Evolutionary conservation across 306 rosid species (phyloP), one percentile per base, ranked within the genome.

Genomic region (Dryas octopetala): DNA sequence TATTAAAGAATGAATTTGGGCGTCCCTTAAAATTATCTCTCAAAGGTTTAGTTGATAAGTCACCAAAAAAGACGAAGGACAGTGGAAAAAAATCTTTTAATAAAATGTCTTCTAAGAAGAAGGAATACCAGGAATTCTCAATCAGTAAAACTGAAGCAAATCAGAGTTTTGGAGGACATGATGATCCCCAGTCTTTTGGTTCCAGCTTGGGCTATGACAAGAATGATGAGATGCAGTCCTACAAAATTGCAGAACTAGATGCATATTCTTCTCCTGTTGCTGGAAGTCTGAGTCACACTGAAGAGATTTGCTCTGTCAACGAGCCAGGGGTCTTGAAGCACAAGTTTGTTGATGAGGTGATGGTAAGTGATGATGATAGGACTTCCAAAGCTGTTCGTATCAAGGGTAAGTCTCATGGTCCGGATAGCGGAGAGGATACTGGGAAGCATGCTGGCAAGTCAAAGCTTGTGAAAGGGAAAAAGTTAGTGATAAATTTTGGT

Each of bases 341-440:
- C 67, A 90, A 90, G 86, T 90, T 83, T 86, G 97, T 96, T 62
- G 90, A 96, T 68, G 99, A 96, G 81, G 97, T 96, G 79, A 96
- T 92, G 98, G 88, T 86, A 70, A 90, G 89, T 71, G 97, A 92
- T 83, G 99, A 88, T 85, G 96, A 90, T 74, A 86, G 85, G 84
- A 79, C 82, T 53, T 84, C 95, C 14, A 89, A 86, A 84, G 89
- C 86, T 23, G 86, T 96, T 84, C 88, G 90, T 77, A 83, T 96
- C 66, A 96, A 91, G 85, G 83, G 83, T 66, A 89, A 84, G 78
- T 60, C 87, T 75, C 82, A 90, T 77, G 87, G 70, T 78, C 73
- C 79, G 75, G 92, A 86, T 68, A 81, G 87, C 77, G 96, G 84
- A 80, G 99, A 89, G 64, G 97, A 96, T 78, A 66, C 81, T 76